These are phyloP conservation scores for Albizia julibrissin DNA, from an alignment of 306 rosid species.

Conservation along the genomic window DNA sequence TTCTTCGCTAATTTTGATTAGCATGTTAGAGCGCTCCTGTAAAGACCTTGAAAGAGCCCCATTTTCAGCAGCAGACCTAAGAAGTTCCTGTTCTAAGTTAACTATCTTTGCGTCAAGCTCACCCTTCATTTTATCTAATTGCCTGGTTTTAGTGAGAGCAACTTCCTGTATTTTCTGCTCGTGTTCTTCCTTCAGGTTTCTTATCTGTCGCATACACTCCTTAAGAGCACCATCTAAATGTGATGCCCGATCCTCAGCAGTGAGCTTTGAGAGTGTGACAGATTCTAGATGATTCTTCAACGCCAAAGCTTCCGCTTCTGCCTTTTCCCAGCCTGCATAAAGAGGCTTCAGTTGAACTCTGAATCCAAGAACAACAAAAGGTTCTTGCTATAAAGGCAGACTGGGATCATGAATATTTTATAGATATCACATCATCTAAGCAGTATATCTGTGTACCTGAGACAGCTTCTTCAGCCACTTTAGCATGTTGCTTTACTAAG, in stretches of 20 bases:
- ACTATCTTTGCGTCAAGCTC: conserved; percentile 79
- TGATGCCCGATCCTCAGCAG: conserved; percentile 92
- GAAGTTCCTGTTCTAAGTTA: conserved; percentile 86
- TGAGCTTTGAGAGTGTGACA: conserved; percentile 85
- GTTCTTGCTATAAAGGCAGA: conserved; percentile 10
- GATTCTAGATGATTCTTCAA: conserved; percentile 87
- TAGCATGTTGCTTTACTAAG: conserved; percentile 91
- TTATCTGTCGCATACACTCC: conserved; percentile 96
- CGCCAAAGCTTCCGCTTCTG: conserved; percentile 95
- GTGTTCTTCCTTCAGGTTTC: conserved; percentile 94
- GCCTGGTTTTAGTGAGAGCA: conserved; percentile 72
- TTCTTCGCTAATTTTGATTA: conserved; percentile 79
- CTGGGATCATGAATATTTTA: conserved; percentile 3
- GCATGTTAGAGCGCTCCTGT: conserved; percentile 96
- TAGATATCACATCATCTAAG: conserved; percentile 1
- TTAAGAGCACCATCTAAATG: conserved; percentile 98
- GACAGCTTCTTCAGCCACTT: conserved; percentile 99
- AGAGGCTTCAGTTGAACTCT: conserved; percentile 19
- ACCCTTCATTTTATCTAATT: conserved; percentile 79
- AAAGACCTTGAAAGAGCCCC: conserved; percentile 84
- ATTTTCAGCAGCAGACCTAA: conserved; percentile 83
- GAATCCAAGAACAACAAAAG: conserved; percentile 27
- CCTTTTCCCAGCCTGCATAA: conserved; percentile 96
- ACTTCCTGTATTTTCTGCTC: conserved; percentile 86
- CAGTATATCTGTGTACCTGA: conserved; percentile 82